These are phyloP conservation scores for Fusarium papillatum DNA, from an alignment of 2,329 filamentous ascomycete genomes.

Conservation along the genomic window DNA sequence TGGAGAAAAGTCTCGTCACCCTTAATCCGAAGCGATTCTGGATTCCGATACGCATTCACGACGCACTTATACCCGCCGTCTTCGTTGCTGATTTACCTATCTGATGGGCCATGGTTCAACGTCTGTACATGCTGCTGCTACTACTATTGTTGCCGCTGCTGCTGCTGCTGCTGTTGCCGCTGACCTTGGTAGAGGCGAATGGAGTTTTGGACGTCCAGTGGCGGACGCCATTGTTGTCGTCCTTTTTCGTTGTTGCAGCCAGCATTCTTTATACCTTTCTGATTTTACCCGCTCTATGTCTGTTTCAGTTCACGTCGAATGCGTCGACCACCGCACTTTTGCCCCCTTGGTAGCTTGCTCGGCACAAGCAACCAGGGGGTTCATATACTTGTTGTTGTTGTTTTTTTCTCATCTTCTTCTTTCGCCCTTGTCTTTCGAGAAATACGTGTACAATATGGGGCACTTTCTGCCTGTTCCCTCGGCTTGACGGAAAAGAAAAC, in stretches of 20 bases:
- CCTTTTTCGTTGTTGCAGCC: slow-evolving; percentile 31
- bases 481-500: slow-evolving; percentile 9
- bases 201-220: slow-evolving; percentile 43
- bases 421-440: slow-evolving; percentile 34
- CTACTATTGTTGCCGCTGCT: background rate
- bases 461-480: slow-evolving; percentile 27
- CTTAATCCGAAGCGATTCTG: slow-evolving; percentile 37
- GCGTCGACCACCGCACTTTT: slow-evolving; percentile 6
- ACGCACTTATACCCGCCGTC: slow-evolving; percentile 50
- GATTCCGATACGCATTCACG: slow-evolving; percentile 48
- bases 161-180: background rate
- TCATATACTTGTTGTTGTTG: slow-evolving; percentile 27
- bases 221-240: slow-evolving; percentile 27
- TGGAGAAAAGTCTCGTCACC: slow-evolving; percentile 45
- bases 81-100: slow-evolving; percentile 36
- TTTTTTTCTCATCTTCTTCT: slow-evolving; percentile 29
- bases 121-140: slow-evolving; percentile 38
- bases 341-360: slow-evolving; percentile 16
- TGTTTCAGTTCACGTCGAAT: slow-evolving; percentile 29
- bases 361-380: slow-evolving; percentile 13
- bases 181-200: slow-evolving; percentile 42
- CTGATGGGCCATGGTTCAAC: slow-evolving; percentile 32
- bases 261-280: slow-evolving; percentile 33
- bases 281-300: slow-evolving; percentile 21
- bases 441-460: slow-evolving; percentile 40